A percentile compares a stretch with the other conserved stretches of the same genome.
phyloP scores from a whole-genome alignment of 1,284 basidiomycete genomes.

The Apiotrichum mycotoxinovorans region DNA sequence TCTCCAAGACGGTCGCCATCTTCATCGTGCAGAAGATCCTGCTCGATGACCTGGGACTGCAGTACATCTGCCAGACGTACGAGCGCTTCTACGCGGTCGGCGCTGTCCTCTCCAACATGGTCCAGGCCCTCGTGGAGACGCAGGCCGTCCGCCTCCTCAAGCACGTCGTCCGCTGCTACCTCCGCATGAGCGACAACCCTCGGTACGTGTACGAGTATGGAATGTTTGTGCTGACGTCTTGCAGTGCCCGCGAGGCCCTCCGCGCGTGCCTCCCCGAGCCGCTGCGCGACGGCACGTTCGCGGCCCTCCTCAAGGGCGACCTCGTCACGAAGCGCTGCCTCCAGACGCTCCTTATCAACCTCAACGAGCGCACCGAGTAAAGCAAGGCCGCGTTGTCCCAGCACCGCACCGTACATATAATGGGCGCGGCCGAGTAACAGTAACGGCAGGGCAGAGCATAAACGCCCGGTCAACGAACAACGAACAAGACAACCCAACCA shows the following conservation, averaged over 20 bases:
- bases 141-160: constrained; percentile 95
- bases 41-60: constrained; percentile 93
- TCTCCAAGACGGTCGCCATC: constrained; percentile 99
- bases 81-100: constrained; percentile 99
- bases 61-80: constrained; percentile 99
- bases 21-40: constrained; percentile 99
- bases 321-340: constrained; percentile 96
- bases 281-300: constrained; percentile 90
- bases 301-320: constrained; percentile 85
- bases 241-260: constrained; percentile 88
- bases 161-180: constrained; percentile 96
- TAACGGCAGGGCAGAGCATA: no score
- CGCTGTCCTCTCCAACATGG: constrained; percentile 98
- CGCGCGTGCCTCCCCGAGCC: constrained; percentile 97
- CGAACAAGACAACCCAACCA: background rate
- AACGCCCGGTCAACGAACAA: background rate
- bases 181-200: constrained; percentile 92
- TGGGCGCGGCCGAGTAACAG: background rate
- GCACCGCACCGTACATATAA: no score
- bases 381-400: no score
- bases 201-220: constrained; percentile 57
- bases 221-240: constrained; percentile 2
- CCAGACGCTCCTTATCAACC: constrained; percentile 88
- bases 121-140: constrained; percentile 90
- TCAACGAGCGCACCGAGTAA: constrained; percentile 56